These are phyloP conservation scores for Picochlorum sp. DNA, from an alignment of 139 green algal genomes.

Conservation along the genomic window DNA sequence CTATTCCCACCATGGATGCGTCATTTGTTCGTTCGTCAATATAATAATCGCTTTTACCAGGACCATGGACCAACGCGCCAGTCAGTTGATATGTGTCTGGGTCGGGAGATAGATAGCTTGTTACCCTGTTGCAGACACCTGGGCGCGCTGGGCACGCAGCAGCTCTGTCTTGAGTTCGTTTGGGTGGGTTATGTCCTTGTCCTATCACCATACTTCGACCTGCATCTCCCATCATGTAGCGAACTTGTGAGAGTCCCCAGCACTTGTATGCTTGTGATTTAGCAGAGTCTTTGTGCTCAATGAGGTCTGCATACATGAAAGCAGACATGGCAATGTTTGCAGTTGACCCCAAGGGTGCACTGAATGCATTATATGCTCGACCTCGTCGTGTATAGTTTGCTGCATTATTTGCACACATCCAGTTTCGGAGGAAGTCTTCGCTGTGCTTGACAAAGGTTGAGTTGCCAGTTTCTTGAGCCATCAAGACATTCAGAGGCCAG, in stretches of 20 bases:
- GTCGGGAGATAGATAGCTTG: slow-evolving; percentile 30
- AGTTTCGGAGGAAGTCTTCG: slow-evolving; percentile 37
- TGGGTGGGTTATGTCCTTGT: slow-evolving; percentile 36
- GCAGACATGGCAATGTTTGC: slow-evolving; percentile 49
- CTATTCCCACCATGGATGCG: slow-evolving; percentile 25
- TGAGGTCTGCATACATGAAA: slow-evolving; percentile 30
- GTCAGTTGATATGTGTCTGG: slow-evolving; percentile 47
- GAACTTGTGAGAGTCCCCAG: slow-evolving; percentile 49
- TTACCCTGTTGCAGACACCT: slow-evolving; percentile 29
- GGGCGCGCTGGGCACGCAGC: slow-evolving; percentile 42
- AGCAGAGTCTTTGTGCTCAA: slow-evolving; percentile 6
- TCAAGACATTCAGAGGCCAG: slow-evolving; percentile 43
- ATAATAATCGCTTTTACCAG: slow-evolving; percentile 33
- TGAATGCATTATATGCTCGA: slow-evolving; percentile 37
- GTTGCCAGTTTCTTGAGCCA: slow-evolving; percentile 40
- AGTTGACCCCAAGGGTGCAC: slow-evolving; percentile 38
- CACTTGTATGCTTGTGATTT: slow-evolving; percentile 37
- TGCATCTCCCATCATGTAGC: slow-evolving; percentile 53
- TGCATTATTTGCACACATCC: slow-evolving; percentile 38
- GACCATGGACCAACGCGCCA: slow-evolving; percentile 55
- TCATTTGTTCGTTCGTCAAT: slow-evolving; percentile 29
- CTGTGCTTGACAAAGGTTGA: slow-evolving; percentile 34
- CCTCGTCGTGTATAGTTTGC: slow-evolving; percentile 38
- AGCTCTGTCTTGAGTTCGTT: slow-evolving; percentile 41
- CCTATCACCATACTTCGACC: slow-evolving; percentile 30